These are phyloP conservation scores for Cornus suecica DNA, from an alignment of 148 eudicot genomes.

Conservation along the genomic window DNA sequence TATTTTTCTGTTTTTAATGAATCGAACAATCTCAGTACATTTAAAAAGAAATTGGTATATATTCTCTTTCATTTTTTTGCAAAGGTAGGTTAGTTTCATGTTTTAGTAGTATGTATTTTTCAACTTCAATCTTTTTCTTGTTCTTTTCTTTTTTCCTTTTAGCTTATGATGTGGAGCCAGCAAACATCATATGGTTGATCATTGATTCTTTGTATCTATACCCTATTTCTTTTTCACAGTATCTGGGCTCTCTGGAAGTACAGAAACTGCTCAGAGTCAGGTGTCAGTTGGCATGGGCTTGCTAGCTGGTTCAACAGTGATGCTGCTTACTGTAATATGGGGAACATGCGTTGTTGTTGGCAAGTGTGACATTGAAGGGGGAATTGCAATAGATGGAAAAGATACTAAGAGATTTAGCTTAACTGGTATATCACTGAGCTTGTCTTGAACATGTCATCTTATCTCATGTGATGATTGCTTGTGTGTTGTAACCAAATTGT, in stretches of 20 bases:
- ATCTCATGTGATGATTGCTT: neutral
- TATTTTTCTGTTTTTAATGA: too few species aligned
- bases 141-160: too few species aligned
- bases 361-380: constrained; percentile 43
- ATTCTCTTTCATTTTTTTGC: neutral
- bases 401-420: constrained; percentile 46
- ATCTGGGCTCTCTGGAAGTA: constrained; percentile 60
- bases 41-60: too few species aligned
- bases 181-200: neutral
- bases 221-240: constrained; percentile 15
- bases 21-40: too few species aligned
- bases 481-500: neutral
- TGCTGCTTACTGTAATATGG: constrained; percentile 54
- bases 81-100: too few species aligned
- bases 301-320: constrained; percentile 60
- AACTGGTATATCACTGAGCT: constrained; percentile 27
- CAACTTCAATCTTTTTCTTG: neutral
- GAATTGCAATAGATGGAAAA: constrained; percentile 34
- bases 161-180: too few species aligned
- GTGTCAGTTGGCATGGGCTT: constrained; percentile 65
- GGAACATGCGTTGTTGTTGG: constrained; percentile 57
- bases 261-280: constrained; percentile 51
- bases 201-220: neutral
- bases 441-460: neutral
- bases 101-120: too few species aligned